Base-by-base conservation (phyloP, 73 alveolate species). In the Blepharisma japonicum region DNA sequence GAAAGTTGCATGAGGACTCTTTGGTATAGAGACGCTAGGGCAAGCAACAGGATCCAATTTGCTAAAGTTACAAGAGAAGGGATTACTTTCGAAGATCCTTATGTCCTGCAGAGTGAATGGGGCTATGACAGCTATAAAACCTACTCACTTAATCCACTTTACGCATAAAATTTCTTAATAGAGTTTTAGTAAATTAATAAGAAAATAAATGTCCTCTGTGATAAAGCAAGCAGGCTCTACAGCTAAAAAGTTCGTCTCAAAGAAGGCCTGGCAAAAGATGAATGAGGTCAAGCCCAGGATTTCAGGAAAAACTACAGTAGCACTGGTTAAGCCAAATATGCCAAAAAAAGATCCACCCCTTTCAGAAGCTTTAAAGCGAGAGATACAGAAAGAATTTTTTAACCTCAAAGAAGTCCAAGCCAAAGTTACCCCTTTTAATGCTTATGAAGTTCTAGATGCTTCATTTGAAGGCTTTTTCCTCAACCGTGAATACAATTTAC, bases 11-110 rank as follows among this genome's bases (percentile, higher is more conserved):
- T 85, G 87, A 71, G 78, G 27, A 85, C 72, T 49, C 72, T 88
- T 71, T 85, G 80, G 87, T 85, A 85, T 81, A 83, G 92, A 81
- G 95, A 88, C 86, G 83, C 79, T 25, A 79, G 55, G 72, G 92
- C 90, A 42, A 32, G 84, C 11, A 90, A 88, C 71, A 85, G 71
- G 80, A 84, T 88, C 80, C 88, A 88, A 70, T 74, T 88, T 71
- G 56, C 86, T 3, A 88, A 56, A 66, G 81, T 68, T 9, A 77
- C 72, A 11, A 76, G 25, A 56, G 25, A 55, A 7, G 84, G 84
- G 20, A 67, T 77, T 27, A 71, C 61, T 14, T 8, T 77, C 81
- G 77, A 76, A 7, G 82, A 56, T n/a, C 68, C 84, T 9, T 77
- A 77, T 42, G 18, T 7, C n/a, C n/a, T 77, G n/a, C 8, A 45